These are phyloP conservation scores for Hibiscus tridactylites DNA, from an alignment of 345 rosid species.

Conservation along the genomic window DNA sequence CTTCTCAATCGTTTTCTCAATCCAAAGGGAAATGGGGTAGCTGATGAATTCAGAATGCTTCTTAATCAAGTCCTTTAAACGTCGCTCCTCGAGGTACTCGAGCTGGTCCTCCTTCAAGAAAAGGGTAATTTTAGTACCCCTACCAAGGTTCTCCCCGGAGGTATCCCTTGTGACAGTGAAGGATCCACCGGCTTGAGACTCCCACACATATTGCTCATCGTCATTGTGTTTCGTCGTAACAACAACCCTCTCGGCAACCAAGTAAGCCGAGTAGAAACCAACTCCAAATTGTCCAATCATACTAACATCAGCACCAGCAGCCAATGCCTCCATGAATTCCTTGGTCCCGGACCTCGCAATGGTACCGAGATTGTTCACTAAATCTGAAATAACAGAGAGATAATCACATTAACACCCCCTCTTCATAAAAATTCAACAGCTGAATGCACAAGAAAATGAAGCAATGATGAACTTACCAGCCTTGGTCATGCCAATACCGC, in stretches of 20 bases:
- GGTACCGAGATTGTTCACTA: constrained; percentile 92
- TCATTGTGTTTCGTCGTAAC: constrained; percentile 76
- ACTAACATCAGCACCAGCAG: constrained; percentile 88
- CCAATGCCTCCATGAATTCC: constrained; percentile 84
- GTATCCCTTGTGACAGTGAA: constrained; percentile 72
- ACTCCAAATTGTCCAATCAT: constrained; percentile 92
- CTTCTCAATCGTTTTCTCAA: constrained; percentile 86
- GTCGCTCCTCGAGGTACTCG: constrained; percentile 91
- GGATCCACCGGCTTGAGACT: constrained; percentile 89
- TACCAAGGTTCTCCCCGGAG: constrained; percentile 66
- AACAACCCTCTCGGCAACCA: constrained; percentile 75
- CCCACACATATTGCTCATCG: constrained; percentile 89
- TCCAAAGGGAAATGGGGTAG: constrained; percentile 80
- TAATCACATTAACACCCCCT: no score
- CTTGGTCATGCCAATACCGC: constrained; percentile 86
- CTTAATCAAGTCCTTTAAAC: constrained; percentile 75
- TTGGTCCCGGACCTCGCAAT: constrained; percentile 88
- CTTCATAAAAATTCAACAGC: not conserved
- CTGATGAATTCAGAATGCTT: constrained; percentile 93
- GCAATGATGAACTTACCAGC: constrained; percentile 39
- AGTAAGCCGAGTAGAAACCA: constrained; percentile 78
- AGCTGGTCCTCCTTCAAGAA: constrained; percentile 78
- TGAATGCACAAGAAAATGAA: not conserved
- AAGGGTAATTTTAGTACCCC: constrained; percentile 76
- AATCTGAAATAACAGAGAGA: constrained; percentile 27